Base-by-base conservation (phyloP, 179 eudicot species). In the Silene vulgaris region DNA sequence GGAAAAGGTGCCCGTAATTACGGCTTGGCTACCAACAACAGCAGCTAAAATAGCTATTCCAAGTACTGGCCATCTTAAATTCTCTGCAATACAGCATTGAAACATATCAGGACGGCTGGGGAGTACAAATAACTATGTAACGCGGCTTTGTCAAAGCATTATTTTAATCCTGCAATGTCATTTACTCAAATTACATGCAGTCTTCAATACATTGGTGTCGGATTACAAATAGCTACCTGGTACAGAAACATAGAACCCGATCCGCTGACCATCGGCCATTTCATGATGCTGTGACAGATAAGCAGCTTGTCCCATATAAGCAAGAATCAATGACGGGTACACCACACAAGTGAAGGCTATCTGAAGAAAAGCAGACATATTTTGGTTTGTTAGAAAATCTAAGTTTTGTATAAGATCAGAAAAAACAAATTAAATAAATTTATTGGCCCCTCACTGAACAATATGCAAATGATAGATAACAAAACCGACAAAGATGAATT, bases 221-320 rank as follows among this genome's bases (percentile, higher is more conserved):
- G 20, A 16, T 52, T 71, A 28, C 21, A 0, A 71, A 37, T 26
- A 20, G 63, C n/a, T 70, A 70, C 74, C 74, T 21, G 98, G 98
- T 23, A 93, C 98, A 54, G 98, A 93, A 28, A 93, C 91, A 65
- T 93, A 93, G 83, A 93, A 93, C 62, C 98, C 98, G 63, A 93
- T 80, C 45, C 66, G 82, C 81, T 92, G 93, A 73, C 81, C 83
- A 59, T 80, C 76, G 68, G 83, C 81, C 26, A 90, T 21, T 14
- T 57, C 82, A 78, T 91, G 98, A 79, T 93, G 96, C 69, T 57
- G 80, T 23, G 98, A 93, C 23, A 93, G 88, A 73, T 90, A 93
- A 21, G 98, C 97, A 71, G 98, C 98, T 89, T 93, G 97, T 5
- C 98, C 98, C 98, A 93, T 93, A 45, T 93, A 93, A 17, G 99